These are phyloP conservation scores for Neurospora sp. DNA, from an alignment of 2,329 filamentous ascomycete genomes.

Conservation along the genomic window DNA sequence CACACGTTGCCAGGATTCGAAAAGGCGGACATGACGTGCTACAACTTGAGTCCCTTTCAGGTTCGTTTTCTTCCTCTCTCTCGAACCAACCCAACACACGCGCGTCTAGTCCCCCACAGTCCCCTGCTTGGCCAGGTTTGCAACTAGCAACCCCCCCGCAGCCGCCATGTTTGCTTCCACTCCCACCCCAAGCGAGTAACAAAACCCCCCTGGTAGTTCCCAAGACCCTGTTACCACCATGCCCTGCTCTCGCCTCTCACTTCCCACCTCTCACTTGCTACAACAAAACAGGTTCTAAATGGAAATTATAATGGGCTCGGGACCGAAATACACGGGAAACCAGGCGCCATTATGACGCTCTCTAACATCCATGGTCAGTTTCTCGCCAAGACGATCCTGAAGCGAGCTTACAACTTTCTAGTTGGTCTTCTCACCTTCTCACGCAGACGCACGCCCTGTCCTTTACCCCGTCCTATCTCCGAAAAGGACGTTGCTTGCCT, in stretches of 20 bases:
- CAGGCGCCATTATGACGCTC: neutral
- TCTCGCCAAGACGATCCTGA: neutral
- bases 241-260: neutral
- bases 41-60: neutral
- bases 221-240: neutral
- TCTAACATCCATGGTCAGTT: neutral
- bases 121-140: neutral
- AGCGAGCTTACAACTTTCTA: neutral
- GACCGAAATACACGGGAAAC: neutral
- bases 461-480: neutral
- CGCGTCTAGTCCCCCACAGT: neutral
- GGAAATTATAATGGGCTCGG: neutral
- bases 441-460: neutral
- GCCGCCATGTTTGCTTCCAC: neutral
- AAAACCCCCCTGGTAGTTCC: neutral
- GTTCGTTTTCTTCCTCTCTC: neutral
- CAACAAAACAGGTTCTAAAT: neutral
- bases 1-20: neutral
- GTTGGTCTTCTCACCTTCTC: neutral
- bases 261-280: neutral
- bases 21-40: neutral
- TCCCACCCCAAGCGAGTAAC: neutral
- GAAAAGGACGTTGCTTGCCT: neutral
- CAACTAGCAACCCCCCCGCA: neutral
- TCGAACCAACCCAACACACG: neutral